Evolutionary conservation across 495 filamentous ascomycete genomes (phyloP).

Genomic region (Talaromyces thailandensis): DNA sequence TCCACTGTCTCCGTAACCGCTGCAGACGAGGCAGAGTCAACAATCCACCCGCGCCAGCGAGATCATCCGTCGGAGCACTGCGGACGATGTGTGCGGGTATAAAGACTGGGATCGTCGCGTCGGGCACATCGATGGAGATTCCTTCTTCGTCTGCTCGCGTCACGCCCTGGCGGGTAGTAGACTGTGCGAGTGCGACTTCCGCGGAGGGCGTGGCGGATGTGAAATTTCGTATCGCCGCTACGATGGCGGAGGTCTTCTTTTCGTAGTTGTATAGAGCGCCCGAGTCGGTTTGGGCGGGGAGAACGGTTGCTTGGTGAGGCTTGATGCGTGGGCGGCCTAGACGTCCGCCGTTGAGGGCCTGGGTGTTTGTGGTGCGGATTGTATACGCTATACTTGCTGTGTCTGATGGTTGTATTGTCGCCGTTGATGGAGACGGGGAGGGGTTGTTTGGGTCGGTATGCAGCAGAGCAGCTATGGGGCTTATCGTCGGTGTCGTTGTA

Average conservation of each 20-base stretch:
- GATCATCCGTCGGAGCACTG: slow-evolving; percentile 30
- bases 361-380: slow-evolving; percentile 14
- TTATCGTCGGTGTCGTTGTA: slow-evolving; percentile 12
- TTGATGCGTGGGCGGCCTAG: slow-evolving; percentile 37
- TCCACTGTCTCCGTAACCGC: slow-evolving; percentile 76
- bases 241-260: slow-evolving; percentile 71
- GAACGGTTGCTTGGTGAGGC: slow-evolving; percentile 75
- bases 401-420: slow-evolving; percentile 4
- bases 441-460: slow-evolving; percentile 8
- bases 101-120: slow-evolving; percentile 26
- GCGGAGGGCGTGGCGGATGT: slow-evolving; percentile 30
- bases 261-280: slow-evolving; percentile 83
- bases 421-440: neutral
- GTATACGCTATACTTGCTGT: slow-evolving; percentile 21
- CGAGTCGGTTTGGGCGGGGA: slow-evolving; percentile 54
- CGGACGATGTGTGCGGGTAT: slow-evolving; percentile 45
- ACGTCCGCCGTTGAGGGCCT: slow-evolving; percentile 6
- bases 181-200: slow-evolving; percentile 44
- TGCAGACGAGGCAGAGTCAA: slow-evolving; percentile 71
- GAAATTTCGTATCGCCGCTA: slow-evolving; percentile 63
- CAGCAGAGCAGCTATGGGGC: slow-evolving; percentile 11
- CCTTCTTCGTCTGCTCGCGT: slow-evolving; percentile 36
- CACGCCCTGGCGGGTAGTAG: slow-evolving; percentile 26
- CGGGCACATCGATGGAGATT: slow-evolving; percentile 32
- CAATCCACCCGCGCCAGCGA: slow-evolving; percentile 38